Conservation (phyloP, 805 yeast genomes). For the Candida montana region DNA sequence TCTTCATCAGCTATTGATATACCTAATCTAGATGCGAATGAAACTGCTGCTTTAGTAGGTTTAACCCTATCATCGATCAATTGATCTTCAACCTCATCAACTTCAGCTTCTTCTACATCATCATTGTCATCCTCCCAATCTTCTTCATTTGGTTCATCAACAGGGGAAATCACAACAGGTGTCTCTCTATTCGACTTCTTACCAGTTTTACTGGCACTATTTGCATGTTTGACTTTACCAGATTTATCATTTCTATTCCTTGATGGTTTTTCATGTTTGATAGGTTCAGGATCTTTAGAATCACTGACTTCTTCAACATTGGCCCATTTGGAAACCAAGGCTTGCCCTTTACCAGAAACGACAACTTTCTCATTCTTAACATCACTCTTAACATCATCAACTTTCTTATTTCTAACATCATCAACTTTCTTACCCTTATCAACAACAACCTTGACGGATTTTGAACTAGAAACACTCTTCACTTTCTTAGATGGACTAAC, state of each 20-base stretch:
- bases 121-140: conserved; percentile 12
- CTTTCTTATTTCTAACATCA: too few species aligned
- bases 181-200: not conserved
- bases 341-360: conserved; percentile 13
- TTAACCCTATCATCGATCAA: conserved; percentile 10
- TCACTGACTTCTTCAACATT: conserved; percentile 3
- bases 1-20: conserved; percentile 8
- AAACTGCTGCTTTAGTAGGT: conserved; percentile 19
- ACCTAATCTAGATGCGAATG: conserved; percentile 22
- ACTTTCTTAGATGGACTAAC: too few species aligned
- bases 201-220: not conserved
- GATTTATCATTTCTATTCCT: not conserved
- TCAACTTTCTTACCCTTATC: conserved; percentile 16
- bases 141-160: conserved; percentile 1
- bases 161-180: too few species aligned
- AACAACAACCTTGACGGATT: too few species aligned
- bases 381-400: too few species aligned
- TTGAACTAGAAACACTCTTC: too few species aligned
- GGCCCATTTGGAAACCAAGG: conserved; percentile 14
- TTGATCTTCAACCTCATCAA: not conserved
- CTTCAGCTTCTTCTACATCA: conserved; percentile 1
- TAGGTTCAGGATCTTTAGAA: too few species aligned
- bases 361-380: conserved; percentile 16
- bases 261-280: too few species aligned
- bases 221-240: not conserved